phyloP scores from a whole-genome alignment of 1,139 yeast species.

The Debaryomyces sp. region DNA sequence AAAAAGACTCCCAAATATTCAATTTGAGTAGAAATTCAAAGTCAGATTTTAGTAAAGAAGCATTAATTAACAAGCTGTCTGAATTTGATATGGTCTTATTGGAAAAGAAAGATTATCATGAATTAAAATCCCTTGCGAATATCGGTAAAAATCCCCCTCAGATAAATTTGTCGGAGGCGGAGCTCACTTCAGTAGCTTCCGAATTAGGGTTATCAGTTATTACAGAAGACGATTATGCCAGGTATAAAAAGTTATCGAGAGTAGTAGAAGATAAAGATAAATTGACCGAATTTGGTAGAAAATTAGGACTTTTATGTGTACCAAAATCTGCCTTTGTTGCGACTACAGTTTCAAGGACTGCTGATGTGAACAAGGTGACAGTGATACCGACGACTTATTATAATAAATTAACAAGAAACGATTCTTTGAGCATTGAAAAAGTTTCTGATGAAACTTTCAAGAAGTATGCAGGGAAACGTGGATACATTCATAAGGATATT shows the following conservation, averaged over 20 bases:
- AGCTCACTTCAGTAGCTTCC: constrained; percentile 20
- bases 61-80: constrained; percentile 36
- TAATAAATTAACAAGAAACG: constrained; percentile 53
- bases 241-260: constrained; percentile 18
- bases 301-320: constrained; percentile 52
- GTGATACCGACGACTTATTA: constrained; percentile 67
- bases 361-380: constrained; percentile 61
- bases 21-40: constrained; percentile 22
- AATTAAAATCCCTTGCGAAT: constrained; percentile 20
- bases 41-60: constrained; percentile 24
- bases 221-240: constrained; percentile 37
- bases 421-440: constrained; percentile 45
- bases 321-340: constrained; percentile 61
- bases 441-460: constrained; percentile 49
- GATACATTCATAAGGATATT: constrained; percentile 37
- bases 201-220: constrained; percentile 45
- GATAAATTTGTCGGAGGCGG: constrained; percentile 18
- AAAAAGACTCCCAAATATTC: constrained; percentile 34
- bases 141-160: constrained; percentile 15
- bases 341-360: constrained; percentile 56
- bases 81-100: constrained; percentile 41
- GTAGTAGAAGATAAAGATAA: constrained; percentile 24
- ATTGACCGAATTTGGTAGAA: constrained; percentile 38
- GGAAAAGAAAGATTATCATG: constrained; percentile 33
- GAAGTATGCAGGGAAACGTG: constrained; percentile 52